A percentile compares a stretch with the other conserved stretches of the same genome.
These are phyloP conservation scores for Fusarium sp. DNA, from an alignment of 2,329 filamentous ascomycete species.

Conservation along the genomic window DNA sequence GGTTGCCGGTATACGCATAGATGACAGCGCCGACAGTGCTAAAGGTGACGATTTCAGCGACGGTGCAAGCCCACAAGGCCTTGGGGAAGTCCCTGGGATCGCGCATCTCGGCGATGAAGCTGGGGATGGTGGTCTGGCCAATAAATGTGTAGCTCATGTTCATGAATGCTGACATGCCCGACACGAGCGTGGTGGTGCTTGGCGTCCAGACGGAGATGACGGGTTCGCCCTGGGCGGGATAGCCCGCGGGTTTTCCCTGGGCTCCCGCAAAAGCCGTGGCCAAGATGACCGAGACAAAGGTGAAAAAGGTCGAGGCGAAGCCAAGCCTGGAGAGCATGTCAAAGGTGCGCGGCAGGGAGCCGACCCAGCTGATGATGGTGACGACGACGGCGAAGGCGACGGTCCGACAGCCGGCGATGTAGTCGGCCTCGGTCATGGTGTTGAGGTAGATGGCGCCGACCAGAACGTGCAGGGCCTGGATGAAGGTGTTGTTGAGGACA, in stretches of 20 bases:
- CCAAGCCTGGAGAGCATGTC: constrained; percentile 79
- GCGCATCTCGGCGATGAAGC: constrained; percentile 94
- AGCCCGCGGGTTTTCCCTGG: constrained; percentile 75
- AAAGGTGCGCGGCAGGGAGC: constrained; percentile 87
- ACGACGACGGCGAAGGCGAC: constrained; percentile 80
- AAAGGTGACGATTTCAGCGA: constrained; percentile 86
- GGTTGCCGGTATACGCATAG: constrained; percentile 84
- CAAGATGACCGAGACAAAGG: constrained; percentile 87
- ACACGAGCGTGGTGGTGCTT: constrained; percentile 77
- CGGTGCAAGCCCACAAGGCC: constrained; percentile 87
- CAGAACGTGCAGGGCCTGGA: constrained; percentile 81
- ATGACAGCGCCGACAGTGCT: constrained; percentile 81
- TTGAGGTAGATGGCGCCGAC: constrained; percentile 88
- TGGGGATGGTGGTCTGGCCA: constrained; percentile 90
- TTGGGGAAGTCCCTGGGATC: constrained; percentile 86
- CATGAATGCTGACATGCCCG: constrained; percentile 85
- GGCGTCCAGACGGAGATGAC: constrained; percentile 73
- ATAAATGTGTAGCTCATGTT: constrained; percentile 98
- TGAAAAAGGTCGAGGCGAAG: constrained; percentile 82
- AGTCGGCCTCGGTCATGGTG: constrained; percentile 77
- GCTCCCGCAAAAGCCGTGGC: constrained; percentile 83
- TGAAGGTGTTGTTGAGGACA: constrained; percentile 91
- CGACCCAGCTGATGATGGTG: constrained; percentile 76
- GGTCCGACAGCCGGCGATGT: constrained; percentile 72
- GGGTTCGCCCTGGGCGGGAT: constrained; percentile 66